A percentile compares a stretch with the other conserved stretches of the same genome.
Evolutionary conservation across 2,329 filamentous ascomycete species (phyloP).

Genomic region (Fusarium acutatum): DNA sequence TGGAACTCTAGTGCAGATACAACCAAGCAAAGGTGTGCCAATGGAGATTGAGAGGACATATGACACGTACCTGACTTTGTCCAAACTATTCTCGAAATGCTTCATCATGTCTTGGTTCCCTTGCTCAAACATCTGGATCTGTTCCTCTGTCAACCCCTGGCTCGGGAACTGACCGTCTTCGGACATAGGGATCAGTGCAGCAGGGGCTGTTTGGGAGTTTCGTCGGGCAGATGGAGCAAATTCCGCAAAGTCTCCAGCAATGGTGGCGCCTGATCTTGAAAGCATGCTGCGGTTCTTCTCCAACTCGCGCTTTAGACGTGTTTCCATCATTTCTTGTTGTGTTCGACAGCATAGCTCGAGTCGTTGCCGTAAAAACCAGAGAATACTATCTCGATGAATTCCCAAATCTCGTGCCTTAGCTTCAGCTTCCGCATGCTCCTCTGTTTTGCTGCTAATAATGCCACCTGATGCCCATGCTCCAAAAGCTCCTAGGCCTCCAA

Average conservation of each 20-base stretch:
- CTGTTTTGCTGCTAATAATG: conserved; percentile 56
- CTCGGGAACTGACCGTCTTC: conserved; percentile 36
- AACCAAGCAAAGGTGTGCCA: conserved; percentile 4
- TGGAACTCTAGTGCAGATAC: conserved; percentile 1
- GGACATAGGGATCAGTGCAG: conserved; percentile 29
- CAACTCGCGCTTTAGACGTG: conserved; percentile 81
- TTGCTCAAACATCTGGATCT: conserved; percentile 91
- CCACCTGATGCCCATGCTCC: conserved; percentile 73
- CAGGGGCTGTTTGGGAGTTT: conserved; percentile 26
- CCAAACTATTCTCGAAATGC: conserved; percentile 92
- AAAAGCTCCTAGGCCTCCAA: conserved; percentile 70
- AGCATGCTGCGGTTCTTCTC: conserved; percentile 90
- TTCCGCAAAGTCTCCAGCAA: conserved; percentile 46
- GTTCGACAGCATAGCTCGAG: conserved; percentile 79
- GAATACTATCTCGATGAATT: conserved; percentile 80
- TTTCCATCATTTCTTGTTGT: conserved; percentile 94
- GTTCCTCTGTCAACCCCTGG: conserved; percentile 78
- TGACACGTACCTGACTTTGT: conserved; percentile 84
- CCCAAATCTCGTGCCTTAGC: conserved; percentile 71
- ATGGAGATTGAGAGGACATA: neutral
- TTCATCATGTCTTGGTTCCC: conserved; percentile 93
- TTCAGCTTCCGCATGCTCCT: conserved; percentile 78
- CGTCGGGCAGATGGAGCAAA: conserved; percentile 40
- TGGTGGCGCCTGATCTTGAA: conserved; percentile 66
- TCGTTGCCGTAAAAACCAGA: conserved; percentile 81